phyloP scores from a whole-genome alignment of 2,329 filamentous ascomycete genomes.

The Pestalotiopsis sp. region DNA sequence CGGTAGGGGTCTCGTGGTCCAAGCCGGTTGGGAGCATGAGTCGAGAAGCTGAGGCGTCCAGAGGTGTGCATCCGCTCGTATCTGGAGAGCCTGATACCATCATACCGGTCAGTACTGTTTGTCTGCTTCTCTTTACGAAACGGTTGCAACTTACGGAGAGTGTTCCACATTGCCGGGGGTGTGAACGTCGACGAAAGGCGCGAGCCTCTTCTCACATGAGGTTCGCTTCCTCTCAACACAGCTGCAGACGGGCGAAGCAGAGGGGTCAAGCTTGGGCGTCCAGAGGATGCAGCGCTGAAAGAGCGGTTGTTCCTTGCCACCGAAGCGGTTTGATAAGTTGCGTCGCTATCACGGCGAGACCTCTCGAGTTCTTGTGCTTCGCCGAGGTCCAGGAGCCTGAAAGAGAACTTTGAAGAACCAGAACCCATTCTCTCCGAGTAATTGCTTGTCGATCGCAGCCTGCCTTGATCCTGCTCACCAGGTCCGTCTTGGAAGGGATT shows the following conservation, averaged over 20 bases:
- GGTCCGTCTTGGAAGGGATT: neutral
- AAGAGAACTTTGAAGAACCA: slow-evolving; percentile 24
- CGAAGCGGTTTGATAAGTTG: slow-evolving; percentile 24
- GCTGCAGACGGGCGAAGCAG: slow-evolving; percentile 14
- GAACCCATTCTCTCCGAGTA: slow-evolving; percentile 9
- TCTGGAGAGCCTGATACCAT: neutral
- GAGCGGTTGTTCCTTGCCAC: slow-evolving; percentile 16
- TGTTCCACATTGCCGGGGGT: neutral
- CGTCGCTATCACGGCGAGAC: slow-evolving; percentile 24
- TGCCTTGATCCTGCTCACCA: neutral
- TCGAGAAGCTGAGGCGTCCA: neutral
- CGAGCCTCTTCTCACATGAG: slow-evolving; percentile 3
- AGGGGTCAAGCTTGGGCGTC: neutral
- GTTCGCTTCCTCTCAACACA: slow-evolving; percentile 3
- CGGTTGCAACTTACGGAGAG: neutral
- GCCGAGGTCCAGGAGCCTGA: slow-evolving; percentile 27
- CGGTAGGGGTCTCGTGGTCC: neutral
- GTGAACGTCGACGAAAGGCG: slow-evolving; percentile 9
- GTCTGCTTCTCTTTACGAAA: neutral
- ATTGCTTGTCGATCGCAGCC: neutral
- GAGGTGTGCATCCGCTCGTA: neutral
- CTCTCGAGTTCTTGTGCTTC: slow-evolving; percentile 25
- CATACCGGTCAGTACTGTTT: neutral
- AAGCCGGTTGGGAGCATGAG: neutral
- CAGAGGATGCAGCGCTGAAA: slow-evolving; percentile 13